Conservation (phyloP, 1,284 basidiomycete species). For the Puccinia hordei region DNA sequence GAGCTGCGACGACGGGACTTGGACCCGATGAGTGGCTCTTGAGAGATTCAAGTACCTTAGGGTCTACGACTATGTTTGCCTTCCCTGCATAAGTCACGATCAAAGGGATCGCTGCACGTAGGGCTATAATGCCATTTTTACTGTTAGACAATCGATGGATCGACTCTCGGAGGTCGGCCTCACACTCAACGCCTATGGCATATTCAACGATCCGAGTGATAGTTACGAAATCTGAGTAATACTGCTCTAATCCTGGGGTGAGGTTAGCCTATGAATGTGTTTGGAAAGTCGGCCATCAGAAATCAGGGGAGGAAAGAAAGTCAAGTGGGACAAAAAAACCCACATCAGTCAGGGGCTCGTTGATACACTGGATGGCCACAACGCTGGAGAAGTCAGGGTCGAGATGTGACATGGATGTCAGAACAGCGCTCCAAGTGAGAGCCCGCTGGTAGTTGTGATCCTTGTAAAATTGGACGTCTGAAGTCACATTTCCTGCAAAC, state of each 20-base stretch:
- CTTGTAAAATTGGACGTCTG: conserved; percentile 73
- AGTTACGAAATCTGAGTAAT: conserved; percentile 71
- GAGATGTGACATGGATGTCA: conserved; percentile 71
- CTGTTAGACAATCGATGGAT: conserved; percentile 8
- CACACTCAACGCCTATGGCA: conserved; percentile 64
- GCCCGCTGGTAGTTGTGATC: conserved; percentile 72
- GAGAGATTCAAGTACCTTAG: neutral
- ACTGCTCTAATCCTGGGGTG: conserved; percentile 59
- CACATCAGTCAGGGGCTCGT: conserved; percentile 64
- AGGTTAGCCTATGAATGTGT: conserved; percentile 20
- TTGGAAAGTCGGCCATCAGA: neutral
- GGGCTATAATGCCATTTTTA: conserved; percentile 23
- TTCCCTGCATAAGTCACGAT: conserved; percentile 36
- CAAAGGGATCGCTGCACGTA: conserved; percentile 37
- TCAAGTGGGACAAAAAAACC: conserved; percentile 57
- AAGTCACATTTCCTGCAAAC: conserved; percentile 71
- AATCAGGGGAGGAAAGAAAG: neutral
- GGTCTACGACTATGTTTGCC: conserved; percentile 31
- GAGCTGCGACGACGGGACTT: neutral
- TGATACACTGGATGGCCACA: conserved; percentile 73
- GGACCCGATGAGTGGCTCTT: neutral
- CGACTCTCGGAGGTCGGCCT: conserved; percentile 27
- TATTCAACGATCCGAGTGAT: conserved; percentile 69
- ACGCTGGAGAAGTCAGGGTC: conserved; percentile 69
- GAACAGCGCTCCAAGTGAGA: conserved; percentile 73